Percentiles rank a stretch among this genome's conserved stretches.
Conservation (phyloP, 441 rosid species). For the Manihot esculenta region DNA sequence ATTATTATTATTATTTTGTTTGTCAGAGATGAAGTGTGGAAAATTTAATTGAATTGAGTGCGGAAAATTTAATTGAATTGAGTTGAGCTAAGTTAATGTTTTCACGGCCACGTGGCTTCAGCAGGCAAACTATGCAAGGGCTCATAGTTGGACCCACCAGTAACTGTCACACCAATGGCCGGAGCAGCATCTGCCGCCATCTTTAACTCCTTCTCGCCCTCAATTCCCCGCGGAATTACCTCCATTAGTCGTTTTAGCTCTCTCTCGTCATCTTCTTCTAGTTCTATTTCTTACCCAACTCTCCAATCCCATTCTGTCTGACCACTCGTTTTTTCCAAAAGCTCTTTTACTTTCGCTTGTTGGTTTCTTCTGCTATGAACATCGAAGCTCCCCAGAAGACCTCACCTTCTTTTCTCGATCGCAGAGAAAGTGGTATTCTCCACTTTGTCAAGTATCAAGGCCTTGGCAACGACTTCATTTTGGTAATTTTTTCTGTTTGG, state of each 20-base stretch:
- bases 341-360: constrained; percentile 38
- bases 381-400: constrained; percentile 45
- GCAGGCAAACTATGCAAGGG: too few relatives aligned
- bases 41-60: too few relatives aligned
- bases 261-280: constrained; percentile 2
- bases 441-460: constrained; percentile 94
- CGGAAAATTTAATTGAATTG: too few relatives aligned
- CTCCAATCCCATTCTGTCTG: constrained; percentile 20
- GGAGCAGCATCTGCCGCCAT: constrained; percentile 51
- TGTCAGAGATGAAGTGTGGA: too few relatives aligned
- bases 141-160: too few relatives aligned
- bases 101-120: too few relatives aligned
- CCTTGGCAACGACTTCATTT: constrained; percentile 92
- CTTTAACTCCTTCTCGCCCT: constrained; percentile 37
- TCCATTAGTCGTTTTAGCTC: constrained; percentile 25
- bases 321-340: constrained; percentile 25
- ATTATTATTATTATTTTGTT: too few relatives aligned
- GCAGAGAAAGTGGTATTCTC: constrained; percentile 55
- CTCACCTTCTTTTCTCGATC: constrained; percentile 47
- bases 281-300: constrained; percentile 22
- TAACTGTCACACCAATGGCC: background rate
- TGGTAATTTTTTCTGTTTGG: constrained; percentile 44
- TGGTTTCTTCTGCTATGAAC: constrained; percentile 50
- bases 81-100: too few relatives aligned
- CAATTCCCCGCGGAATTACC: constrained; percentile 28